Percentiles rank a stretch among this genome's conserved stretches.
phyloP scores from a whole-genome alignment of 1,284 basidiomycete species.

The Cryptococcus sp. region DNA sequence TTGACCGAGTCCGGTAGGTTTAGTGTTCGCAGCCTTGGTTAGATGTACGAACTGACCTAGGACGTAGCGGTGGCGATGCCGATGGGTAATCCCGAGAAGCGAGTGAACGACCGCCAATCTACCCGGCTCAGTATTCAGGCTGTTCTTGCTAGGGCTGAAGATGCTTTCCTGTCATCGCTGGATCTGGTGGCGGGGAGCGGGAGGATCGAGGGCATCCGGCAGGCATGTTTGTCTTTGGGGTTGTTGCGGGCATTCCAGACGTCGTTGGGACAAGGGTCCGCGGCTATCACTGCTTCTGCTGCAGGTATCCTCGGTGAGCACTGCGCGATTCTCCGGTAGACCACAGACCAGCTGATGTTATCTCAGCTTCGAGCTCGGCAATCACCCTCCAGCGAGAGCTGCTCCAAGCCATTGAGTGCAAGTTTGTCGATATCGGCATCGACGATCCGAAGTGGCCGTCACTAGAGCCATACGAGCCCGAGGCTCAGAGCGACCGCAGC shows the following conservation, averaged over 20 bases:
- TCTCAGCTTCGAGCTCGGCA: constrained; percentile 55
- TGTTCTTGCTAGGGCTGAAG: constrained; percentile 64
- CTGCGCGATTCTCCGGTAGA: too few relatives aligned
- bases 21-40: constrained; percentile 2
- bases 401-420: constrained; percentile 47
- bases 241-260: constrained; percentile 71
- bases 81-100: constrained; percentile 63
- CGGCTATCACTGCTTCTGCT: constrained; percentile 57
- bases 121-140: constrained; percentile 62
- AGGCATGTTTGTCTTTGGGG: constrained; percentile 66
- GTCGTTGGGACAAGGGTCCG: constrained; percentile 63
- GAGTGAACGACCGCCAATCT: constrained; percentile 48
- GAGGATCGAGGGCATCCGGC: constrained; percentile 65
- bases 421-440: constrained; percentile 52
- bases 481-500: neutral
- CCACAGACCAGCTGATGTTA: too few relatives aligned
- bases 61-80: constrained; percentile 73
- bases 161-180: constrained; percentile 66
- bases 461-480: constrained; percentile 40
- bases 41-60: neutral
- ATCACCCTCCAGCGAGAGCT: constrained; percentile 74
- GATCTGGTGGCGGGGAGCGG: constrained; percentile 60
- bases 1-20: constrained; percentile 69
- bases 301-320: constrained; percentile 65
- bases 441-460: constrained; percentile 70